phyloP scores from a whole-genome alignment of 2,329 filamentous ascomycete genomes.

The Fusarium sp. region DNA sequence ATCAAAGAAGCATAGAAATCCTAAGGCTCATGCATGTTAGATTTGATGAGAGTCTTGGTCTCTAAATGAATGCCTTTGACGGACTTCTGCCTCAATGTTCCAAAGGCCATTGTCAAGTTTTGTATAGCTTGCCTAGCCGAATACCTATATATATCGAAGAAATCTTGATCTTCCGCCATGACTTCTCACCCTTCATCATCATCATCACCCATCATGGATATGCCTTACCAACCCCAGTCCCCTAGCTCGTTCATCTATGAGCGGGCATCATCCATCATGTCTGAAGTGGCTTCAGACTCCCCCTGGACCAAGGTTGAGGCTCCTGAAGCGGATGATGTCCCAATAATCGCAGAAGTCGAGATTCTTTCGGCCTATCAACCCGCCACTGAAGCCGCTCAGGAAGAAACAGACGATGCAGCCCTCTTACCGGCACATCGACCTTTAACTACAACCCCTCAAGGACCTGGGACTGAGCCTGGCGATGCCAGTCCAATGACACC shows the following conservation, averaged over 20 bases:
- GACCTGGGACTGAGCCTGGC: too few species aligned
- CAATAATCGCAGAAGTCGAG: too few species aligned
- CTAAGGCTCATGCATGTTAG: not conserved
- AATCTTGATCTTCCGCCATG: not conserved
- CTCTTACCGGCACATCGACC: too few species aligned
- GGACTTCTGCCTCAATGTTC: not conserved
- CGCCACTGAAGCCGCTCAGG: too few species aligned
- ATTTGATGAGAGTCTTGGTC: not conserved
- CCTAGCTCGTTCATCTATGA: constrained; percentile 18
- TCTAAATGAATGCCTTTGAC: constrained; percentile 9
- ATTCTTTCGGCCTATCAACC: too few species aligned
- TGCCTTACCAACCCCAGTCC: not conserved
- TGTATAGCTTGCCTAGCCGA: not conserved
- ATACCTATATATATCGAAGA: not conserved
- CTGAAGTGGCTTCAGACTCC: not conserved
- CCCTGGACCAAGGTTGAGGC: not conserved
- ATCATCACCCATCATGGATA: constrained; percentile 2
- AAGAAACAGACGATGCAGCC: too few species aligned
- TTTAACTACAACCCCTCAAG: too few species aligned
- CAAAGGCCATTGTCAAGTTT: not conserved
- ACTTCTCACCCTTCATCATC: not conserved
- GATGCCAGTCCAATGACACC: too few species aligned
- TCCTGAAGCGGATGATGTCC: not conserved
- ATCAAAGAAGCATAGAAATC: constrained; percentile 15
- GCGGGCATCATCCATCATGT: not conserved